A percentile compares a stretch with the other conserved stretches of the same genome.
Evolutionary conservation across 2,329 filamentous ascomycete genomes (phyloP).

Genomic region (Trichoderma simmonsii): DNA sequence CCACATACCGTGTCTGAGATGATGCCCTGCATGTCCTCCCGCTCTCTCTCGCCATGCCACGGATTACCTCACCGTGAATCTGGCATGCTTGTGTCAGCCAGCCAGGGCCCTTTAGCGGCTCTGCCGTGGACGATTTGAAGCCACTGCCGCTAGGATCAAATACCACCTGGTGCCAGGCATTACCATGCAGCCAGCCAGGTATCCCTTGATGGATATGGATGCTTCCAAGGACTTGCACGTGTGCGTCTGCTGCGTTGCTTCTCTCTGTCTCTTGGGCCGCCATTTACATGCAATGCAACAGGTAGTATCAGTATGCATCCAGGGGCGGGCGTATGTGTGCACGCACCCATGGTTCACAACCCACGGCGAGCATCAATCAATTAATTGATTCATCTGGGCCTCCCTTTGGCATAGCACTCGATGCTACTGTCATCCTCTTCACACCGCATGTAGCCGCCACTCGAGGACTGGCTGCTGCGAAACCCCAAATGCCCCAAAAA

Average conservation of each 20-base stretch:
- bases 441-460: slow-evolving; percentile 10
- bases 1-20: not conserved
- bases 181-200: not conserved
- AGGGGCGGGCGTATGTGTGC: not conserved
- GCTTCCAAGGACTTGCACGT: not conserved
- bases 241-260: not conserved
- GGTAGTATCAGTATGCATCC: not conserved
- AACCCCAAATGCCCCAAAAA: not conserved
- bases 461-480: not conserved
- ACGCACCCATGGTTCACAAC: slow-evolving; percentile 11
- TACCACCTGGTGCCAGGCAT: not conserved
- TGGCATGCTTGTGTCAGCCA: not conserved
- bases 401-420: not conserved
- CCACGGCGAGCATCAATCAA: not conserved
- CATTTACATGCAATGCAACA: not conserved
- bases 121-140: not conserved
- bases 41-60: not conserved
- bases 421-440: not conserved
- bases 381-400: not conserved
- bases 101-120: not conserved
- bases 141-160: not conserved
- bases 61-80: not conserved
- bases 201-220: not conserved
- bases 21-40: not conserved
- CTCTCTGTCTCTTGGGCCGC: not conserved